Base-by-base conservation (phyloP, 129 eudicot species). In the Flaveria bidentis region DNA sequence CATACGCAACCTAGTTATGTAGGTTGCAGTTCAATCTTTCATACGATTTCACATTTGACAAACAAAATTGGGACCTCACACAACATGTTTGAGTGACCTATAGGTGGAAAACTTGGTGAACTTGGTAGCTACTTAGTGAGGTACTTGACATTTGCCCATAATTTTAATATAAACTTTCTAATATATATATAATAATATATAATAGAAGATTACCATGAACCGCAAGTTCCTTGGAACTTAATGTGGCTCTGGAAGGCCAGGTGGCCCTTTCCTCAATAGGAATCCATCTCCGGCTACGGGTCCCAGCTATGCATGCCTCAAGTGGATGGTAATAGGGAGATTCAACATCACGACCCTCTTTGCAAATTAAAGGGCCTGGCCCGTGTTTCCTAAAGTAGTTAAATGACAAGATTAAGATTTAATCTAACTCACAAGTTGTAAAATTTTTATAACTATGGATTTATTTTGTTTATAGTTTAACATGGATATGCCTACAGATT, bases 271-370 rank as follows among this genome's bases (percentile, higher is more conserved):
- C 92, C 76, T 88, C 88, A 46, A 95, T 88, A 39, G 99, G 87
- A 80, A 86, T 70, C 99, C 99, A 95, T 82, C 94, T 79, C 60
- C 88, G 95, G 86, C 91, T 95, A 26, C 82, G 99, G 62, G 97
- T 91, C 60, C 99, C 99, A 44, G 87, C 99, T 39, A 95, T 85
- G 88, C 99, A 95, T 13, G 88, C 65, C 71, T 89, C 94, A 25
- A 95, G 99, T 9, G 91, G 96, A 75, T 81, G 87, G 78, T 95
- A 91, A 72, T 95, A 91, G 6, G 99, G 96, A 52, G 96, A 74
- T 84, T 95, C 99, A 50, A 87, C 83, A 77, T 95, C 99, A 65
- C 74, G 92, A 9, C 90, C 84, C 81, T 89, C 91, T 69, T 89
- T 84, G 76, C 99, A 95, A 39, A 91, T 84, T 61, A 92, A 75